phyloP scores from a whole-genome alignment of 352 stramenopile genomes.

The Pythium aquatile region DNA sequence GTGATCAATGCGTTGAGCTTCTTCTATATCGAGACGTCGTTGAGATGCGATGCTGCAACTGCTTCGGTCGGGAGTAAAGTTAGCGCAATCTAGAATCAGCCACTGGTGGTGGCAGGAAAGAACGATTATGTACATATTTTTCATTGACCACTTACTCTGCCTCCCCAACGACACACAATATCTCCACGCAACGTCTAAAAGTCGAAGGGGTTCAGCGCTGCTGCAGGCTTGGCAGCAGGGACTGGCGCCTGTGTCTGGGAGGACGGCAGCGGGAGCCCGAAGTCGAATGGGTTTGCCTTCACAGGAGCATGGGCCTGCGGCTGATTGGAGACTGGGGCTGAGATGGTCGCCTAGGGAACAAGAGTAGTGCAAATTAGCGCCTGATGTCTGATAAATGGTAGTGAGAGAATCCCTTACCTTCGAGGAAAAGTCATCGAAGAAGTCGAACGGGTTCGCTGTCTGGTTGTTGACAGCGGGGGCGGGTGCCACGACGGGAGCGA shows the following conservation, averaged over 20 bases:
- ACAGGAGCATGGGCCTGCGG: background rate
- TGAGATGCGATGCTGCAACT: slow-evolving; percentile 4
- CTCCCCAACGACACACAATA: slow-evolving; percentile 11
- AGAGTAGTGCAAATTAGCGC: too few relatives aligned
- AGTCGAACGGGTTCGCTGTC: slow-evolving; percentile 31
- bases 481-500: background rate
- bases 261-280: slow-evolving; percentile 18
- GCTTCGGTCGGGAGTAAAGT: slow-evolving; percentile 2
- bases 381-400: too few relatives aligned
- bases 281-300: slow-evolving; percentile 26
- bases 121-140: slow-evolving; percentile 1
- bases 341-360: slow-evolving; percentile 18
- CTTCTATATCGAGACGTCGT: slow-evolving; percentile 5
- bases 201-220: slow-evolving; percentile 34
- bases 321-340: slow-evolving; percentile 2
- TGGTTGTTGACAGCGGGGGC: slow-evolving; percentile 6
- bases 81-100: background rate
- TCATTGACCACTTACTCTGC: slow-evolving; percentile 14
- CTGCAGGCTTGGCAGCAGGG: slow-evolving; percentile 7
- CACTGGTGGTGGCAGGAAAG: background rate
- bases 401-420: slow-evolving; percentile 9
- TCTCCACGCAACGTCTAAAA: slow-evolving; percentile 27
- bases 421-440: slow-evolving; percentile 28
- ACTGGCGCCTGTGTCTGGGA: slow-evolving; percentile 12
- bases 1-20: background rate